A percentile compares a stretch with the other conserved stretches of the same genome.
These are phyloP conservation scores for Ceratorhiza oryzae-sativae DNA, from an alignment of 1,284 basidiomycete species.

Conservation along the genomic window DNA sequence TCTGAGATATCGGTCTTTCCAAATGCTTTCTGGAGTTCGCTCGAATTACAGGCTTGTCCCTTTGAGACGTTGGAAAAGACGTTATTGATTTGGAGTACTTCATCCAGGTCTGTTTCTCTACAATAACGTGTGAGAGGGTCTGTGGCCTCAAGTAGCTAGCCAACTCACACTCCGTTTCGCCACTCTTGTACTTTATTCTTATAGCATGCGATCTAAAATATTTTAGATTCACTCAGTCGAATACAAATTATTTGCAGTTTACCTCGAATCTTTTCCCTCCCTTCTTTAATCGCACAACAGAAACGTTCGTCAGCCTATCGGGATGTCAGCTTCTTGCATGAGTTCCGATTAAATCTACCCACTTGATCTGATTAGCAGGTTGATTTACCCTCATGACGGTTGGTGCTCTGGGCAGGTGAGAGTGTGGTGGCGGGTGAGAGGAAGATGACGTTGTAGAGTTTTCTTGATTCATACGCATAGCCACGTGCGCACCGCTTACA, in stretches of 20 bases:
- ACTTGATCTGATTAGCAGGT: constrained; percentile 90
- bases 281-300: constrained; percentile 94
- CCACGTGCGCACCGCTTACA: constrained; percentile 33
- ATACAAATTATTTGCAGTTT: constrained; percentile 42
- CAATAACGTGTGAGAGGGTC: background rate
- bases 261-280: constrained; percentile 98
- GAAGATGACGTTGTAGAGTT: constrained; percentile 11
- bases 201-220: constrained; percentile 89
- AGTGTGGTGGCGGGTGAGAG: constrained; percentile 6
- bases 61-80: constrained; percentile 98
- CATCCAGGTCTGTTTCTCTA: constrained; percentile 92
- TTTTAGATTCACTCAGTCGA: background rate
- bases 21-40: constrained; percentile 93
- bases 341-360: constrained; percentile 41
- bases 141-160: background rate
- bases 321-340: constrained; percentile 6
- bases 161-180: constrained; percentile 83
- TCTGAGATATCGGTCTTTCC: constrained; percentile 75
- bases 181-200: constrained; percentile 99
- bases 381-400: constrained; percentile 70
- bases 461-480: constrained; percentile 19
- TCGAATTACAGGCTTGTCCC: constrained; percentile 88
- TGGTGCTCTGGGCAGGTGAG: background rate
- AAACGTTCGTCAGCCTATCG: constrained; percentile 90
- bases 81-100: constrained; percentile 96